phyloP scores from a whole-genome alignment of 345 rosid genomes.

The Erodium maritimum region DNA sequence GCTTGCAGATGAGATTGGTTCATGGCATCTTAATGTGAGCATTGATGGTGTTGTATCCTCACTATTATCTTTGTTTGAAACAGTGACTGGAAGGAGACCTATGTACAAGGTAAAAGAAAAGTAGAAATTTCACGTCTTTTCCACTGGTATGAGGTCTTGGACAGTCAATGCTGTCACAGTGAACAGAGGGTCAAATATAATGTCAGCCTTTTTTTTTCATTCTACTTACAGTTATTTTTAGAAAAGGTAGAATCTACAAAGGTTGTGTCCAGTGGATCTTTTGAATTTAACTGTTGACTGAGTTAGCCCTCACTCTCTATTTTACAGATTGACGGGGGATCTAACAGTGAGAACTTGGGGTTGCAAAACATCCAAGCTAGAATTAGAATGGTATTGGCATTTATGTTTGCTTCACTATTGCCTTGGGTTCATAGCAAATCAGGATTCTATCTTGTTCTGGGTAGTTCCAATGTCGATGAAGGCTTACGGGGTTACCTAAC shows the following conservation, averaged over 20 bases:
- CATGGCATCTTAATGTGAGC: conserved; percentile 86
- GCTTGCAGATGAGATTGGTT: conserved; percentile 80
- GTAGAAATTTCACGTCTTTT: neutral
- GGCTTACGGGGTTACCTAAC: conserved; percentile 90
- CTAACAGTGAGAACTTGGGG: conserved; percentile 70
- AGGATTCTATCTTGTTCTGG: conserved; percentile 87
- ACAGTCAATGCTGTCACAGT: neutral
- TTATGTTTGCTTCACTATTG: conserved; percentile 81
- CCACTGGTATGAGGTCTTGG: neutral
- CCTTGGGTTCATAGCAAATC: conserved; percentile 93
- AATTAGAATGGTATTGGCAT: conserved; percentile 91
- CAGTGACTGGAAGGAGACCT: conserved; percentile 74
- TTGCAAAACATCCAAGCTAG: conserved; percentile 92
- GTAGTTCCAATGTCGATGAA: conserved; percentile 94
- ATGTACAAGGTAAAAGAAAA: conserved; percentile 50
- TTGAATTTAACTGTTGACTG: conserved; percentile 1
- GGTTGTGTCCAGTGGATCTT: neutral
- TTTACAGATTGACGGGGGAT: conserved; percentile 82
- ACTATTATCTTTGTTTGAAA: conserved; percentile 59
- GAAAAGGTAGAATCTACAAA: neutral
- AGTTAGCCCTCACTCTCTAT: neutral
- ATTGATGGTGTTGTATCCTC: conserved; percentile 82
- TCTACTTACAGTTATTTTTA: neutral
- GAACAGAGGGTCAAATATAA: neutral
- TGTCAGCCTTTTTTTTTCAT: neutral